phyloP scores from a whole-genome alignment of 768 basidiomycete genomes.

The Paxillus ammoniavirescens region DNA sequence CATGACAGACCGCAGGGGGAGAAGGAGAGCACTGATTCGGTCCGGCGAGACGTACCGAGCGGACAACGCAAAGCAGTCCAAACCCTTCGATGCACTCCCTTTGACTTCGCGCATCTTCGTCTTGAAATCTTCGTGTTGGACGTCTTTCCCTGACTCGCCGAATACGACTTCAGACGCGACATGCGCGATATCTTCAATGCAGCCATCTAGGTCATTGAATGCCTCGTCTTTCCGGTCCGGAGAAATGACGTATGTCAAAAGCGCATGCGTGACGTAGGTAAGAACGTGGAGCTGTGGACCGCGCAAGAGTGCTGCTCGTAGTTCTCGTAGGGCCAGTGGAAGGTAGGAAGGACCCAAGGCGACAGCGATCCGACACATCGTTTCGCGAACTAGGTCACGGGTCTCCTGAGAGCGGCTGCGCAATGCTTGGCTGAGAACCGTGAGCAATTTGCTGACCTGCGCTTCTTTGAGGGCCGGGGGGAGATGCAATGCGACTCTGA shows the following conservation, averaged over 20 bases:
- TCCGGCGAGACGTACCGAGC: conserved; percentile 76
- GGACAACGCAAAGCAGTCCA: conserved; percentile 82
- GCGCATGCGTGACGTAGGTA: conserved; percentile 77
- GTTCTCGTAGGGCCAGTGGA: conserved; percentile 68
- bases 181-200: conserved; percentile 75
- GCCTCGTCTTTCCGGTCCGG: conserved; percentile 45
- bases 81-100: conserved; percentile 74
- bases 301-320: conserved; percentile 80
- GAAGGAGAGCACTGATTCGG: conserved; percentile 72
- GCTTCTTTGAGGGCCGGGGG: conserved; percentile 60
- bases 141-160: conserved; percentile 89
- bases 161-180: conserved; percentile 90
- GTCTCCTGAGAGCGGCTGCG: conserved; percentile 95
- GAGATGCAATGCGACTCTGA: conserved; percentile 78
- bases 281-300: conserved; percentile 95
- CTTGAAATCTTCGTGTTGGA: conserved; percentile 86
- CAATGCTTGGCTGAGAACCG: conserved; percentile 83
- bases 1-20: conserved; percentile 81
- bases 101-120: conserved; percentile 93
- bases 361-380: conserved; percentile 75
- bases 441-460: conserved; percentile 76
- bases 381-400: conserved; percentile 80
- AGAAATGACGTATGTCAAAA: conserved; percentile 79
- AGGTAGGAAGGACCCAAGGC: conserved; percentile 74
- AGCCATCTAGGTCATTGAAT: conserved; percentile 70